Evolutionary conservation across 495 filamentous ascomycete genomes (phyloP).

Genomic region (Neurospora sp.): DNA sequence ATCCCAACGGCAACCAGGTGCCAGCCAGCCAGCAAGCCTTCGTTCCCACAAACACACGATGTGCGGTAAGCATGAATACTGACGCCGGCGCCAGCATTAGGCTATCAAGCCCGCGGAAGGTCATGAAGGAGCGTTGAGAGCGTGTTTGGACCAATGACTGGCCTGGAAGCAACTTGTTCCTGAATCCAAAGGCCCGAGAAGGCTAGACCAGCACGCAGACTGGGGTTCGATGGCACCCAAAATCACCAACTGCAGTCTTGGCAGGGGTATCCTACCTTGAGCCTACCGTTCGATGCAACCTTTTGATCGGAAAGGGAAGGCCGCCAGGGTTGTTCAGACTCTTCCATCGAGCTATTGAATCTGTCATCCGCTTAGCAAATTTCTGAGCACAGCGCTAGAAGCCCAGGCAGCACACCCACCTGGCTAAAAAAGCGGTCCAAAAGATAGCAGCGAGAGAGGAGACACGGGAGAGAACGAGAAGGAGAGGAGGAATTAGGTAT

Average conservation of each 20-base stretch:
- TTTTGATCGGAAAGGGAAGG: not conserved
- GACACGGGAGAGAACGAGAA: not conserved
- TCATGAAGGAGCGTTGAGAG: not conserved
- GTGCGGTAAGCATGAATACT: not conserved
- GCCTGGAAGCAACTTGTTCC: not conserved
- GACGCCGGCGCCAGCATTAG: not conserved
- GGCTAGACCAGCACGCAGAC: not conserved
- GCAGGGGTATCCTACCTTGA: not conserved
- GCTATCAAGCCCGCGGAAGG: not conserved
- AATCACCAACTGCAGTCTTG: not conserved
- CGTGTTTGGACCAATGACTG: not conserved
- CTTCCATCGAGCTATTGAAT: not conserved
- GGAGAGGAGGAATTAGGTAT: not conserved
- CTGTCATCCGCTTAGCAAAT: not conserved
- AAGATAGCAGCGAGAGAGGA: not conserved
- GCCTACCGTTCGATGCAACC: not conserved
- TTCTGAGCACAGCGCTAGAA: not conserved
- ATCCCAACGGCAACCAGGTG: not conserved
- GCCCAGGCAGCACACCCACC: not conserved
- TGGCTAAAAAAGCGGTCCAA: not conserved
- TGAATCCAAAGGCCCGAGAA: not conserved
- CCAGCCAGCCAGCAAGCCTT: not conserved
- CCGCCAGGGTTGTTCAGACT: not conserved
- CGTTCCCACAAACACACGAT: not conserved
- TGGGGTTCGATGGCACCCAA: not conserved